Percentiles rank a stretch among this genome's conserved stretches.
These are phyloP conservation scores for Cenococcum geophilum DNA, from an alignment of 495 filamentous ascomycete genomes.

Conservation along the genomic window DNA sequence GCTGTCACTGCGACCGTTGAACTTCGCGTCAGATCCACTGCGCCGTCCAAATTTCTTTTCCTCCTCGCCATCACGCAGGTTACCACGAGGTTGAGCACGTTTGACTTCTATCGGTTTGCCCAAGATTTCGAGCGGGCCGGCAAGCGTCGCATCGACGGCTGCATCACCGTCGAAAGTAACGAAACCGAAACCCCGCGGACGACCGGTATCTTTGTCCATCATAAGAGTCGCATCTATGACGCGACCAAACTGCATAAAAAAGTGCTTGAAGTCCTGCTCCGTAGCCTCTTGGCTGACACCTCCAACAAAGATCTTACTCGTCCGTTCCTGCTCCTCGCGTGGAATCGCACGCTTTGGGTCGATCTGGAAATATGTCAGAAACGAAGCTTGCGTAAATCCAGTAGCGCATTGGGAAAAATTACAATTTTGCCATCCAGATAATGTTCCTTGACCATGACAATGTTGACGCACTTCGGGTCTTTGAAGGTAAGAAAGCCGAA, in stretches of 20 bases:
- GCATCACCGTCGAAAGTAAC: constrained; percentile 96
- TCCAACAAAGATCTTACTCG: constrained; percentile 96
- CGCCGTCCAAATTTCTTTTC: constrained; percentile 37
- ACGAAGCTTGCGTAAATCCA: constrained; percentile 7
- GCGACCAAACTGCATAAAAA: constrained; percentile 92
- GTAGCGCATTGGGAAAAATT: constrained; percentile 39
- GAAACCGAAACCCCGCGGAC: constrained; percentile 95
- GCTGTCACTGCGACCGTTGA: constrained; percentile 44
- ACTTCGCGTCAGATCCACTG: constrained; percentile 51
- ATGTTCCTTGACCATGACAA: constrained; percentile 99
- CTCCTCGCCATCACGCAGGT: constrained; percentile 86
- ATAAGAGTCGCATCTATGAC: constrained; percentile 96
- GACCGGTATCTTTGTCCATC: constrained; percentile 98
- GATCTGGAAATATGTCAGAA: constrained; percentile 51
- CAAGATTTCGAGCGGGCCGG: constrained; percentile 76
- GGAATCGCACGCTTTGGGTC: constrained; percentile 97
- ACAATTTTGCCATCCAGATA: constrained; percentile 98
- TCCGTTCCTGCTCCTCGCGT: constrained; percentile 94
- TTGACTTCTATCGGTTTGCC: constrained; percentile 97
- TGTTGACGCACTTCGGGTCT: constrained; percentile 94
- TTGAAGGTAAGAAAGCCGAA: constrained; percentile 98
- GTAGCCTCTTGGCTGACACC: constrained; percentile 96
- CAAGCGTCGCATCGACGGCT: constrained; percentile 84
- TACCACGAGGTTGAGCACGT: constrained; percentile 92
- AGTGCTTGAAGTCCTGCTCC: constrained; percentile 90